These are phyloP conservation scores for Geotrichum citri-aurantii DNA, from an alignment of 1,139 yeast species.

Conservation along the genomic window DNA sequence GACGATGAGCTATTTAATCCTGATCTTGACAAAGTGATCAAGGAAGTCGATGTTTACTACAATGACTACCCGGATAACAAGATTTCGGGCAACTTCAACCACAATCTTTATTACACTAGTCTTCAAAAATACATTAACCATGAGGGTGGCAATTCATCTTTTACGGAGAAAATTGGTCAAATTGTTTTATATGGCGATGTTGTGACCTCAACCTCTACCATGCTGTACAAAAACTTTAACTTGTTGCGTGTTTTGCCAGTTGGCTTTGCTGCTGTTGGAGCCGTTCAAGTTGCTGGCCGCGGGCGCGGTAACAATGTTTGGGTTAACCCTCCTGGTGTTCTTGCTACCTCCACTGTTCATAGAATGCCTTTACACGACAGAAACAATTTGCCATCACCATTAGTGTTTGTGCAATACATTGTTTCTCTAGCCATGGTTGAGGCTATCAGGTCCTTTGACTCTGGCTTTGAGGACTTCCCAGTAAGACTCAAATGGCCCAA, in stretches of 20 bases:
- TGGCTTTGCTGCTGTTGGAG: constrained; percentile 69
- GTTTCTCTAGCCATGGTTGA: constrained; percentile 79
- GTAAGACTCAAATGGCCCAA: constrained; percentile 94
- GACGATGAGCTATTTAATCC: neutral
- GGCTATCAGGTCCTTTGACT: constrained; percentile 61
- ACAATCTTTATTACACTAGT: constrained; percentile 47
- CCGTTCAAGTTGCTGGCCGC: constrained; percentile 82
- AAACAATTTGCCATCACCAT: constrained; percentile 40
- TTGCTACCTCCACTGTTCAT: constrained; percentile 72
- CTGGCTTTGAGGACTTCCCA: constrained; percentile 57
- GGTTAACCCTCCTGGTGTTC: constrained; percentile 90
- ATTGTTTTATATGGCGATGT: constrained; percentile 76
- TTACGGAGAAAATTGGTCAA: constrained; percentile 47
- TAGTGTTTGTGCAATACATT: constrained; percentile 82
- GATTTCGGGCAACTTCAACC: constrained; percentile 67
- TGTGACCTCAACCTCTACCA: constrained; percentile 76
- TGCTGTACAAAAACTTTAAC: constrained; percentile 66
- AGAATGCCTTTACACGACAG: constrained; percentile 45
- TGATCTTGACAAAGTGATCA: constrained; percentile 51
- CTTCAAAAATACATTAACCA: constrained; percentile 38
- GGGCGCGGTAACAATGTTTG: constrained; percentile 95
- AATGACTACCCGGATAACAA: constrained; percentile 41
- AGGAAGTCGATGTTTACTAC: constrained; percentile 47
- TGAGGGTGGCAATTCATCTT: neutral
- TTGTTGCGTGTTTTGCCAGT: constrained; percentile 58